phyloP scores from a whole-genome alignment of 495 filamentous ascomycete genomes.

The Echria macrotheca region DNA sequence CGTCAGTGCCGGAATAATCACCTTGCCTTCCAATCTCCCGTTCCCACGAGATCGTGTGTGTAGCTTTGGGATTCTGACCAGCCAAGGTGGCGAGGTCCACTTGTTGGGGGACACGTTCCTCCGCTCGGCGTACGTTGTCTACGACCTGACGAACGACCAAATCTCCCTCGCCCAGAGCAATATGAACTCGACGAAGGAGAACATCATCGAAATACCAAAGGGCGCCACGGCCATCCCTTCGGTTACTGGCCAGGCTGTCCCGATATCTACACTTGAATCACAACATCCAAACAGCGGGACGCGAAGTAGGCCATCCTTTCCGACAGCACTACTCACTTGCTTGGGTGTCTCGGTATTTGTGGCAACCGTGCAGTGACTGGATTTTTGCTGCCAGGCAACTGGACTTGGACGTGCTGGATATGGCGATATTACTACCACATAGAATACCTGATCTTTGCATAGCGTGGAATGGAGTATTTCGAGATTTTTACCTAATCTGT shows the following conservation, averaged over 20 bases:
- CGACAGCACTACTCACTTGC: too few relatives aligned
- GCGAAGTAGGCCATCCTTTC: too few relatives aligned
- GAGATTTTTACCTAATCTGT: too few relatives aligned
- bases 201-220: constrained; percentile 34
- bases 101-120: constrained; percentile 76
- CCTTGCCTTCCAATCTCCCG: constrained; percentile 33
- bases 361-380: too few relatives aligned
- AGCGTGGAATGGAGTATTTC: too few relatives aligned
- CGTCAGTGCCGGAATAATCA: constrained; percentile 4
- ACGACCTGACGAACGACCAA: constrained; percentile 73
- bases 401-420: too few relatives aligned
- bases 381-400: too few relatives aligned
- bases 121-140: constrained; percentile 81
- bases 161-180: constrained; percentile 74
- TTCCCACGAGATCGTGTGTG: constrained; percentile 41
- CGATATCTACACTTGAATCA: too few relatives aligned
- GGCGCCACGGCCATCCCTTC: constrained; percentile 30
- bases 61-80: constrained; percentile 65
- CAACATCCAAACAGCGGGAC: too few relatives aligned
- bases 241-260: constrained; percentile 15
- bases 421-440: too few relatives aligned
- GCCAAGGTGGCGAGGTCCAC: constrained; percentile 42
- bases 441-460: too few relatives aligned
- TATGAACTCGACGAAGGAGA: constrained; percentile 59
- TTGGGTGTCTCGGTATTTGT: too few relatives aligned